phyloP scores from a whole-genome alignment of 768 basidiomycete genomes.

The Collybiopsis confluens region DNA sequence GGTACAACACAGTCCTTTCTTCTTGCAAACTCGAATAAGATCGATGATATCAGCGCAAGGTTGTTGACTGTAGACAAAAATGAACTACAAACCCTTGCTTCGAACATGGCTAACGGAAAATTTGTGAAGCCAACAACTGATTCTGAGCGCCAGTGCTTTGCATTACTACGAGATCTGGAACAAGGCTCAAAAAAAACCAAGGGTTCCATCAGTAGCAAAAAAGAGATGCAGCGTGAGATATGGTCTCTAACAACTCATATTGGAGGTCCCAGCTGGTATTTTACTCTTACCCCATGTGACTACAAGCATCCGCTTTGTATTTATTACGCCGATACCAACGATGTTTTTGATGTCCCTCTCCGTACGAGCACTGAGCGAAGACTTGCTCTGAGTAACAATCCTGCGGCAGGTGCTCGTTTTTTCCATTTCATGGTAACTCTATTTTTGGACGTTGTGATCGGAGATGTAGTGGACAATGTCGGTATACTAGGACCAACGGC shows the following conservation, averaged over 20 bases:
- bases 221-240: slow-evolving; percentile 24
- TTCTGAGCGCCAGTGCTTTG: slow-evolving; percentile 20
- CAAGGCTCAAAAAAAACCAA: slow-evolving; percentile 16
- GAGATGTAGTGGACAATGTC: neutral
- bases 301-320: slow-evolving; percentile 22
- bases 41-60: slow-evolving; percentile 13
- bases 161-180: slow-evolving; percentile 22
- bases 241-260: slow-evolving; percentile 22
- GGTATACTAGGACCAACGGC: slow-evolving; percentile 15
- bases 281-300: slow-evolving; percentile 28
- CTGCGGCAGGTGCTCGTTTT: slow-evolving; percentile 16
- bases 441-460: slow-evolving; percentile 14
- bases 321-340: slow-evolving; percentile 12
- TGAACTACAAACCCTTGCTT: slow-evolving; percentile 7
- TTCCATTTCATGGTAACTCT: slow-evolving; percentile 16
- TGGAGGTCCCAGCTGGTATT: slow-evolving; percentile 24
- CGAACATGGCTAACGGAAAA: slow-evolving; percentile 11
- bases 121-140: slow-evolving; percentile 13
- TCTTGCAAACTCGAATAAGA: slow-evolving; percentile 11
- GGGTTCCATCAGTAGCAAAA: slow-evolving; percentile 22
- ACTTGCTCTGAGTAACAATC: slow-evolving; percentile 8
- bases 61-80: slow-evolving; percentile 12
- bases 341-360: slow-evolving; percentile 14
- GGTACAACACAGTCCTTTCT: slow-evolving; percentile 18
- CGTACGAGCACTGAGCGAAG: neutral